Base-by-base conservation (phyloP, 805 yeast genomes). In the Kuraishia hungarica region DNA sequence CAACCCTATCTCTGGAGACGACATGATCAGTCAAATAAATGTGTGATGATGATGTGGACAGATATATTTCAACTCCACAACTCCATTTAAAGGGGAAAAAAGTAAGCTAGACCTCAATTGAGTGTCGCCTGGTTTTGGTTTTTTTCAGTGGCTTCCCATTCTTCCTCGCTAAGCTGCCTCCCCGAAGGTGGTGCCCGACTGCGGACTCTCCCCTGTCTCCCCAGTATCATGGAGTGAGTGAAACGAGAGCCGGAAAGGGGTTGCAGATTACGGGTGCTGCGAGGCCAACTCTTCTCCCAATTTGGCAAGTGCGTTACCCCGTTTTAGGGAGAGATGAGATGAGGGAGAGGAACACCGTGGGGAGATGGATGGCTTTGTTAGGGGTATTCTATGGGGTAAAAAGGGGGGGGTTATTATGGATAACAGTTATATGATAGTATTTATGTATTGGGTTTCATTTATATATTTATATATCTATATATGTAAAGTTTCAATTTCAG, bases 1-100 rank as follows among this genome's bases (percentile, higher is more conserved):
- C 22, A 48, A 24, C 17, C 51, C 57, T 35, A 55, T 49, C 21
- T 55, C 56, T 17, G 48, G n/a, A 20, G 57, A 53, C 10, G 55
- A 39, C 55, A 53, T 55, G 17, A 20, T 29, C 55, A 35, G 43
- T 3, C 15, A 35, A 13, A 15, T 35, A 35, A 7, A 35, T n/a
- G n/a, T n/a, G n/a, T n/a, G n/a, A n/a, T 35, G n/a, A 35, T 35
- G 43, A 35, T 35, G 43, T 35, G 43, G 43, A 35, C 17, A 35
- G 43, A 35, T 35, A 35, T 35, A 7, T 35, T 35, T 35, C 43
- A 35, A 15, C 17, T 35, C 43, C 43, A 35, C 43, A 35, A 35
- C 43, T 15, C 11, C 43, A 35, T 15, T 35, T 26, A 10, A 26
- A 26, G 10, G 29, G 5, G 5, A 26, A 26, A 26, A 26, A 5